phyloP scores from a whole-genome alignment of 2,329 filamentous ascomycete species.

The Verticillium nubilum region DNA sequence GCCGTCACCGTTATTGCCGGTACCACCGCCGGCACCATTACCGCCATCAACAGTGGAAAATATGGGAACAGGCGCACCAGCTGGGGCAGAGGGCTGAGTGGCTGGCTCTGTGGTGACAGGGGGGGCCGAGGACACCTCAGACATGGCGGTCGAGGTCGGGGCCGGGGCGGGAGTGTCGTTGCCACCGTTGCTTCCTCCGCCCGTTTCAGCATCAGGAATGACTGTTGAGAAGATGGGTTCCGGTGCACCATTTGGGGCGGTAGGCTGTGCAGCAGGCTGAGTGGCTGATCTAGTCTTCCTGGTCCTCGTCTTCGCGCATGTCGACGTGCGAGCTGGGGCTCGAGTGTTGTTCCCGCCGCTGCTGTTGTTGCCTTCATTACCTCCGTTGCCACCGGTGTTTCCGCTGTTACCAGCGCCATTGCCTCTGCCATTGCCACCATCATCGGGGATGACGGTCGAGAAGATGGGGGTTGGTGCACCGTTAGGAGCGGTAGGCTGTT shows the following conservation, averaged over 20 bases:
- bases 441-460: neutral
- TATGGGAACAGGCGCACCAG: neutral
- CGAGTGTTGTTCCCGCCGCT: slow-evolving; percentile 13
- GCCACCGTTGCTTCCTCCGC: neutral
- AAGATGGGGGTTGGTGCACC: neutral
- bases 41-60: neutral
- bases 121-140: neutral
- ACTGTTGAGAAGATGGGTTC: neutral
- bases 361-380: neutral
- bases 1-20: slow-evolving; percentile 1
- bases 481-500: neutral
- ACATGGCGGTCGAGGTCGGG: neutral
- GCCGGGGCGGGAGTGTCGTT: slow-evolving; percentile 5
- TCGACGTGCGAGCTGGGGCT: slow-evolving; percentile 3
- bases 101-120: neutral
- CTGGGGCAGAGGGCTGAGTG: neutral
- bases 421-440: neutral
- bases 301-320: neutral
- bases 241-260: neutral
- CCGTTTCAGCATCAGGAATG: neutral
- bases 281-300: neutral
- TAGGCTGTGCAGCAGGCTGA: neutral
- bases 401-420: neutral
- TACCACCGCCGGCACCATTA: slow-evolving; percentile 1
- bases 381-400: neutral